Evolutionary conservation across 768 basidiomycete species (phyloP).

Genomic region (Hypholoma fasciculare): DNA sequence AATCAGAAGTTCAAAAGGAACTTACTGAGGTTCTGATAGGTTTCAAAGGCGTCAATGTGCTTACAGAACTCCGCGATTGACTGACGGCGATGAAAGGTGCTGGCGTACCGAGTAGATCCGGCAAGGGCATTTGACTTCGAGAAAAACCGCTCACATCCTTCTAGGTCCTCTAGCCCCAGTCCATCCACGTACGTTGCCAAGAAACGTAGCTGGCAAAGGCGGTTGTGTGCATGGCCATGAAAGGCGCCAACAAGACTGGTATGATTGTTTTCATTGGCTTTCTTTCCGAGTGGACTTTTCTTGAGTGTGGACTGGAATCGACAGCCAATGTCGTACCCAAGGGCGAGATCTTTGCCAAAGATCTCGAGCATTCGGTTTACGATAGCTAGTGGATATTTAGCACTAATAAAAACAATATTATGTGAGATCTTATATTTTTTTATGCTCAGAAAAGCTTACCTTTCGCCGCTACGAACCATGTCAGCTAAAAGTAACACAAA

Average conservation of each 20-base stretch:
- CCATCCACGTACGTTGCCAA: slow-evolving; percentile 9
- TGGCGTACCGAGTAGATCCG: background rate
- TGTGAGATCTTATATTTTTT: too few species aligned
- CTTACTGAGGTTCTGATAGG: slow-evolving; percentile 21
- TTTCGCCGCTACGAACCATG: slow-evolving; percentile 30
- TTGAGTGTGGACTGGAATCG: background rate
- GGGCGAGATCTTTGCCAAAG: background rate
- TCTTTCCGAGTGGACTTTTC: background rate
- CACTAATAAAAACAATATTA: too few species aligned
- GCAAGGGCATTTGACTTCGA: slow-evolving; percentile 7
- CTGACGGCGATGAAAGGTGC: slow-evolving; percentile 21
- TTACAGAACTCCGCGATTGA: slow-evolving; percentile 14
- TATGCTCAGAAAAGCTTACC: too few species aligned
- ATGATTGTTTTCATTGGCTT: background rate
- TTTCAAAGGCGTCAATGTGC: slow-evolving; percentile 19
- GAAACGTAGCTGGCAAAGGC: background rate
- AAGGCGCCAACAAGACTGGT: slow-evolving; percentile 7
- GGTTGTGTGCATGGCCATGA: slow-evolving; percentile 11
- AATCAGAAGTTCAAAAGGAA: slow-evolving; percentile 3
- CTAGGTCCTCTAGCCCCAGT: slow-evolving; percentile 10
- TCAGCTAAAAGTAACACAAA: slow-evolving; percentile 16
- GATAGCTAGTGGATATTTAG: slow-evolving; percentile 12
- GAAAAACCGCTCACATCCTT: slow-evolving; percentile 7
- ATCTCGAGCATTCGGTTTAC: background rate
- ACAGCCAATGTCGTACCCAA: slow-evolving; percentile 15